These are phyloP conservation scores for Leishmania gerbilli DNA, from an alignment of 208 protist genomes.

Conservation along the genomic window DNA sequence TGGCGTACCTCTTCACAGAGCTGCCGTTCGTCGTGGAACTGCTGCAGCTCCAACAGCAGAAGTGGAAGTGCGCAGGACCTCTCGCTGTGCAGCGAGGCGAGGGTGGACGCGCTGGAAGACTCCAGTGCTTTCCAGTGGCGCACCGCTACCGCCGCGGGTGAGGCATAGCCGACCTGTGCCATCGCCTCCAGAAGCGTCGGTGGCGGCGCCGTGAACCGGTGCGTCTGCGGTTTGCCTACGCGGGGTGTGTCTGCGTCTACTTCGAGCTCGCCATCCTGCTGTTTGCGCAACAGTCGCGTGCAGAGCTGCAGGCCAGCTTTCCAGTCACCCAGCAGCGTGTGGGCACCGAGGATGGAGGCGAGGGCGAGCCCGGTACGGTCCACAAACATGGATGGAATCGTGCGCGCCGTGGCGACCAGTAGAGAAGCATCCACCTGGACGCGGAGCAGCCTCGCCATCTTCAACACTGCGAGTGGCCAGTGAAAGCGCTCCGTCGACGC, in stretches of 20 bases:
- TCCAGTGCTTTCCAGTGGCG: constrained; percentile 22
- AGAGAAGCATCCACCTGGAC: constrained; percentile 26
- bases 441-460: constrained; percentile 20
- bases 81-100: background rate
- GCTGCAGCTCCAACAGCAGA: constrained; percentile 15
- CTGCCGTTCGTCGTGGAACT: constrained; percentile 19
- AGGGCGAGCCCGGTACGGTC: constrained; percentile 19
- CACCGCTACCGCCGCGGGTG: constrained; percentile 7
- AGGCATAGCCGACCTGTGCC: constrained; percentile 33
- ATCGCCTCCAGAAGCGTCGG: constrained; percentile 28
- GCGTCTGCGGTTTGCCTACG: constrained; percentile 5
- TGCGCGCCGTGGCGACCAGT: background rate
- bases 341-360: constrained; percentile 16
- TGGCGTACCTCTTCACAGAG: constrained; percentile 22
- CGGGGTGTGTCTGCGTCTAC: background rate
- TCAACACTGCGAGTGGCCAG: constrained; percentile 35
- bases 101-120: background rate
- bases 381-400: constrained; percentile 16
- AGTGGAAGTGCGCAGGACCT: constrained; percentile 9
- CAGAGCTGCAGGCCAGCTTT: constrained; percentile 26
- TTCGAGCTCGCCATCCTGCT: background rate
- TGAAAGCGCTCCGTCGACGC: constrained; percentile 24
- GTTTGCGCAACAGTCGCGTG: constrained; percentile 27
- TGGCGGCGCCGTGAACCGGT: constrained; percentile 5
- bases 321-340: constrained; percentile 38